Conservation (phyloP, 2,329 filamentous ascomycete species). For the Endoconidiophora polonica region DNA sequence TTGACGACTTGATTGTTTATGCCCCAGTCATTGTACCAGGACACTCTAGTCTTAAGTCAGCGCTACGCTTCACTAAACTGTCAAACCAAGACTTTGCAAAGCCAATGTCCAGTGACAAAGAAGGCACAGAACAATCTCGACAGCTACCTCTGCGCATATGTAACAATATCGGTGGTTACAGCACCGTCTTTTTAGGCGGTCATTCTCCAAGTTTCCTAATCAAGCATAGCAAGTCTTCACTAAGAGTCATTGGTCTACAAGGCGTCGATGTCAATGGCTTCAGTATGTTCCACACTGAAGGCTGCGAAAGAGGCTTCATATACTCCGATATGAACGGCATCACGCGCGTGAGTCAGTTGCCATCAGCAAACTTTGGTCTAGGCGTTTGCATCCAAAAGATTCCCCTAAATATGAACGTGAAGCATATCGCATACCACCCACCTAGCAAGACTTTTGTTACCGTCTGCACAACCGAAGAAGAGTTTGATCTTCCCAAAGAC, state of each 20-base stretch:
- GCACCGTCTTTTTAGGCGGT: conserved; percentile 68
- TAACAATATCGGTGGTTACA: conserved; percentile 57
- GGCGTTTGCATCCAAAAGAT: conserved; percentile 63
- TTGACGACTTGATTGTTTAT: conserved; percentile 75
- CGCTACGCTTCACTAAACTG: conserved; percentile 61
- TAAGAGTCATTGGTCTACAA: conserved; percentile 57
- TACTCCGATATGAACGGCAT: conserved; percentile 60
- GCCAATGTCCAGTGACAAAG: conserved; percentile 33
- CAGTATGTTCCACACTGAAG: conserved; percentile 58
- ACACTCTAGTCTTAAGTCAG: conserved; percentile 30
- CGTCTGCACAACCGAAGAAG: conserved; percentile 48
- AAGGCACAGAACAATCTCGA: conserved; percentile 28
- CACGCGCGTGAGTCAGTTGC: conserved; percentile 54
- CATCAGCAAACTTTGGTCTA: conserved; percentile 51
- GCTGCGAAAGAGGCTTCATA: conserved; percentile 67
- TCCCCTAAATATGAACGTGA: conserved; percentile 50
- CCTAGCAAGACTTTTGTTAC: conserved; percentile 60
- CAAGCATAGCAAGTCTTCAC: conserved; percentile 61
- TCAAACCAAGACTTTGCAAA: conserved; percentile 37
- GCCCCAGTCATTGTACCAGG: conserved; percentile 46
- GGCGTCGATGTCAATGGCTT: conserved; percentile 53
- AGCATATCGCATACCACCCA: conserved; percentile 60
- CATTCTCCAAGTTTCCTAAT: conserved; percentile 65
- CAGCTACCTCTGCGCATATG: conserved; percentile 40
- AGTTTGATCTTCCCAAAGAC: conserved; percentile 73